A percentile compares a stretch with the other conserved stretches of the same genome.
These are phyloP conservation scores for Podaxis carcinomalis DNA, from an alignment of 768 basidiomycete genomes.

Conservation along the genomic window DNA sequence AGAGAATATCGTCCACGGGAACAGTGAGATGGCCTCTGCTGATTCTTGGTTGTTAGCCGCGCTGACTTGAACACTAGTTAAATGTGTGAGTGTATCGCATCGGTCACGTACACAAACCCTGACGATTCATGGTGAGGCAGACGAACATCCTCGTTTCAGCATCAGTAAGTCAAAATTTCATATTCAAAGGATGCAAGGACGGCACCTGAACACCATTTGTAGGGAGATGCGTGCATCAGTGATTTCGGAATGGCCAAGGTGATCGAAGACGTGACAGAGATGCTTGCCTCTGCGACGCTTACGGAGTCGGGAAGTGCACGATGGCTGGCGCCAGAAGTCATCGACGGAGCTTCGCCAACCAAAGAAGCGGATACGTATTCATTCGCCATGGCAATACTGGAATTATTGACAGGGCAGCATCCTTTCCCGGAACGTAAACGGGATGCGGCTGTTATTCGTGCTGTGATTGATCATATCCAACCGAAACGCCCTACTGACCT, in stretches of 20 bases:
- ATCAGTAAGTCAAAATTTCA: slow-evolving; percentile 28
- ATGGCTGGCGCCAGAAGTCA: slow-evolving; percentile 62
- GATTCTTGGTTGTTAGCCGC: neutral
- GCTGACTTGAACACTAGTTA: slow-evolving; percentile 31
- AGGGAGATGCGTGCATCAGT: slow-evolving; percentile 54
- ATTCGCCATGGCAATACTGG: slow-evolving; percentile 57
- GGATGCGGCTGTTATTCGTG: slow-evolving; percentile 46
- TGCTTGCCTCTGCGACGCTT: slow-evolving; percentile 39
- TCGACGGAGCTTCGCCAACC: slow-evolving; percentile 41
- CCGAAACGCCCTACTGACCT: slow-evolving; percentile 40
- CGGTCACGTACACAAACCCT: too few species aligned
- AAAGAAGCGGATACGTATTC: slow-evolving; percentile 52
- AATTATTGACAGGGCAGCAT: slow-evolving; percentile 47
- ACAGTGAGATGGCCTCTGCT: slow-evolving; percentile 38
- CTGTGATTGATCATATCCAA: slow-evolving; percentile 32
- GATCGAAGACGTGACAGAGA: slow-evolving; percentile 54
- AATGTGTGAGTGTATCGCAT: slow-evolving; percentile 42
- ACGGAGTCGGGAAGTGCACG: slow-evolving; percentile 46
- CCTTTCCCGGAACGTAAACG: slow-evolving; percentile 49
- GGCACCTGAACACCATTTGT: neutral
- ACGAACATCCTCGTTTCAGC: slow-evolving; percentile 55
- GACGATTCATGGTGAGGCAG: slow-evolving; percentile 23
- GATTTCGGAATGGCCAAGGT: slow-evolving; percentile 66
- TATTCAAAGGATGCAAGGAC: neutral
- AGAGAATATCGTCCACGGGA: slow-evolving; percentile 51